Percentiles rank a stretch among this genome's conserved stretches.
phyloP scores from a whole-genome alignment of 2,329 filamentous ascomycete genomes.

The Aureobasidium lini region DNA sequence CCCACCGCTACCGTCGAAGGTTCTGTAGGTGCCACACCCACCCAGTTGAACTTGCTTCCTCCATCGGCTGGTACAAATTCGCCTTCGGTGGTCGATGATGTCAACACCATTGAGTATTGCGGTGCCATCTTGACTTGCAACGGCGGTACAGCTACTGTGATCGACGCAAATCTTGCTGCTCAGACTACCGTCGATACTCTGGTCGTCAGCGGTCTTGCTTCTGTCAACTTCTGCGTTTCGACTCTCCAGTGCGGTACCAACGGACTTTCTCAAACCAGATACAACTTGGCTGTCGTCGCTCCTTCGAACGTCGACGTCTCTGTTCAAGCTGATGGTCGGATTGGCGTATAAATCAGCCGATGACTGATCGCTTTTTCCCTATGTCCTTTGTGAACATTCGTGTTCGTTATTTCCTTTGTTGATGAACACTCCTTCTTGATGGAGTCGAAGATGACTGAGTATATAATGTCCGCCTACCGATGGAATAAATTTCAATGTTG shows the following conservation, averaged over 20 bases:
- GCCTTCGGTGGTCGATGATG: not conserved
- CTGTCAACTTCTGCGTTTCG: not conserved
- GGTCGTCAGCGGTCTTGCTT: not conserved
- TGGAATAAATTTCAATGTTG: not conserved
- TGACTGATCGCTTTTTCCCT: not conserved
- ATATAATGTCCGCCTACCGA: not conserved
- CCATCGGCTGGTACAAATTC: not conserved
- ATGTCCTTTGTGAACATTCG: not conserved
- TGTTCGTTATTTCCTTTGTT: not conserved
- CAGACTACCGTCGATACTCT: not conserved
- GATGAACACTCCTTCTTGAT: not conserved
- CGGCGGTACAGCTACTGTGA: not conserved
- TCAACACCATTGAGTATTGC: not conserved
- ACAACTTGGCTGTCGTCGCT: not conserved
- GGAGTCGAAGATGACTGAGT: not conserved
- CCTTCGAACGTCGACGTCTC: not conserved
- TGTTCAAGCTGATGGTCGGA: not conserved
- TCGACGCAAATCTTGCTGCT: not conserved
- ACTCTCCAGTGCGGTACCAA: not conserved
- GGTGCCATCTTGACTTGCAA: not conserved
- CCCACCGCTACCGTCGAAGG: not conserved
- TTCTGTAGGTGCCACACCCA: not conserved
- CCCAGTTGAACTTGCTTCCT: not conserved
- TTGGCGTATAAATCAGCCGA: not conserved
- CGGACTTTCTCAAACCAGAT: not conserved